phyloP scores from a whole-genome alignment of 129 eudicot genomes.

The Centrapalus pauciflorus region DNA sequence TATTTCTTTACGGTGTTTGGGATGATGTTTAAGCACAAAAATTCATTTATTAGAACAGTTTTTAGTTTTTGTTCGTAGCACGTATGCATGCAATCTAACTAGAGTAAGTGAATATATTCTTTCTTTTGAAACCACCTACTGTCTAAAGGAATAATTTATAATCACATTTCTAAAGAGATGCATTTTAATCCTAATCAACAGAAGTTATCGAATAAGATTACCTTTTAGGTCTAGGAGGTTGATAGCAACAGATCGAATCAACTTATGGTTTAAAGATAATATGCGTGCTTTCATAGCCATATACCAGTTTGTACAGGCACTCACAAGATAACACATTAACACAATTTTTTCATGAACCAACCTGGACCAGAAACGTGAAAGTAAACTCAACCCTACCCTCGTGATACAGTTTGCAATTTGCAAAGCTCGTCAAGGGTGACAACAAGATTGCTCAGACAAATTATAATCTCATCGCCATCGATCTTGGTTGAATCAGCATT shows the following conservation, averaged over 20 bases:
- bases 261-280: too few species aligned
- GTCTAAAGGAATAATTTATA: too few species aligned
- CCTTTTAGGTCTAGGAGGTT: too few species aligned
- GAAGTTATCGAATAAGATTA: too few species aligned
- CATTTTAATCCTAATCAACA: too few species aligned
- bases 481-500: constrained; percentile 30
- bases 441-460: constrained; percentile 45
- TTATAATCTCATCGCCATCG: constrained; percentile 53
- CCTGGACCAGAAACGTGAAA: not conserved
- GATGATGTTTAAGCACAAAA: not conserved
- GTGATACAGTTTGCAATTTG: constrained; percentile 22
- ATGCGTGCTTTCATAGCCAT: not conserved
- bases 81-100: not conserved
- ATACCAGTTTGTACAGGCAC: not conserved
- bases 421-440: constrained; percentile 44
- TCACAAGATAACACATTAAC: not conserved
- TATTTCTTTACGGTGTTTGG: not conserved
- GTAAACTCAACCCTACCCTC: not conserved
- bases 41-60: not conserved
- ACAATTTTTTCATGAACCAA: too few species aligned
- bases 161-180: too few species aligned
- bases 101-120: not conserved
- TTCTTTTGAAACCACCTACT: too few species aligned
- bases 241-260: too few species aligned
- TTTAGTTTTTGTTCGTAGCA: too few species aligned